Conservation (phyloP, 257 asterid species). For the Fraxinus pennsylvanica region DNA sequence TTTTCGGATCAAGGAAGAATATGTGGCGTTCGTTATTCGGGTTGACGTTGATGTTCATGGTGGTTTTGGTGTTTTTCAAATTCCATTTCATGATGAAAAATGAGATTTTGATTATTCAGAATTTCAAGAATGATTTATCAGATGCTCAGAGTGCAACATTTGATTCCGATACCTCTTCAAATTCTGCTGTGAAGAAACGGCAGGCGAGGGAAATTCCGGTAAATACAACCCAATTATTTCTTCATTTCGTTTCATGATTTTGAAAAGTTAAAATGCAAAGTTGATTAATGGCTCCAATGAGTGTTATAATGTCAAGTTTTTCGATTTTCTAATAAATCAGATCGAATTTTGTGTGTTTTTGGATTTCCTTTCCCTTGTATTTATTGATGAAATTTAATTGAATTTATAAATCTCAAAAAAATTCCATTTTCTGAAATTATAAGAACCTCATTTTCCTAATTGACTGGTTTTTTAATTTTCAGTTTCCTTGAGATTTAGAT, state of each 20-base stretch:
- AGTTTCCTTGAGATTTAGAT: too few relatives aligned
- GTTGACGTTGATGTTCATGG: neutral
- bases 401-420: neutral
- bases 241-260: neutral
- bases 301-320: neutral
- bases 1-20: conserved; percentile 3
- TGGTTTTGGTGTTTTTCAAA: neutral
- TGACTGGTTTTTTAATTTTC: neutral
- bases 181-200: conserved; percentile 24
- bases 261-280: too few relatives aligned
- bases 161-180: conserved; percentile 37
- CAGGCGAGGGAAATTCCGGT: conserved; percentile 45
- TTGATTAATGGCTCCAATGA: too few relatives aligned
- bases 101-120: conserved; percentile 31
- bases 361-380: conserved; percentile 1
- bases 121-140: conserved; percentile 26
- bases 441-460: neutral
- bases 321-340: neutral
- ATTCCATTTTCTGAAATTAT: neutral
- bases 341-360: neutral
- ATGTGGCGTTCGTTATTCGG: neutral
- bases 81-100: neutral
- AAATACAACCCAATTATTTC: conserved; percentile 9
- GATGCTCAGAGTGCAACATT: conserved; percentile 40
- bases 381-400: conserved; percentile 14